These are phyloP conservation scores for Ochromonadaceae sp. DNA, from an alignment of 352 stramenopile genomes.

Conservation along the genomic window DNA sequence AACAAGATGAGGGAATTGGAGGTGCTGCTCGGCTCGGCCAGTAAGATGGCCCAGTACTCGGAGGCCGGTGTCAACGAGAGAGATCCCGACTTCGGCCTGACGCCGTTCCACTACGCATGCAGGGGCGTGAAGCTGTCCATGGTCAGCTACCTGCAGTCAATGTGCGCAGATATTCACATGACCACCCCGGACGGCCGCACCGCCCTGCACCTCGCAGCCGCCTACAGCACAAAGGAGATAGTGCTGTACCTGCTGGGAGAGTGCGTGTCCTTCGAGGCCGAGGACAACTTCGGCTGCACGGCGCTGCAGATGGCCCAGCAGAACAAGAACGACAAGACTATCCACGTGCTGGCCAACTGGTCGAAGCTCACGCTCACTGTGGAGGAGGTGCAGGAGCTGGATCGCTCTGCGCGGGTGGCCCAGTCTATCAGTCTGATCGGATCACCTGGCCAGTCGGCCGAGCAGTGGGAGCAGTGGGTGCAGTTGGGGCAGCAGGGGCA, in stretches of 20 bases:
- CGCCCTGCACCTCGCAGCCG: conserved; percentile 5
- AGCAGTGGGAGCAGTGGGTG: too few relatives aligned
- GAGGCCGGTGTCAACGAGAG: not conserved
- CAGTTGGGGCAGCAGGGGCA: too few relatives aligned
- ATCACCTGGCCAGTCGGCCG: too few relatives aligned
- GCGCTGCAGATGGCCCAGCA: conserved; percentile 7
- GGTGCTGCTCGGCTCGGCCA: too few relatives aligned
- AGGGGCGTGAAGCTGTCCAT: not conserved
- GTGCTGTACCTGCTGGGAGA: not conserved
- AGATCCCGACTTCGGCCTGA: conserved; percentile 12
- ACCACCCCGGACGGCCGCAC: not conserved
- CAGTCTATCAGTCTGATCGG: too few relatives aligned
- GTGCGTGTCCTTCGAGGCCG: not conserved
- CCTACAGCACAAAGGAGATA: conserved; percentile 3
- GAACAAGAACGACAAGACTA: not conserved
- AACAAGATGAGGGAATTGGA: not conserved
- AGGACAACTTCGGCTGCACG: not conserved
- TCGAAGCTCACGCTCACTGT: not conserved
- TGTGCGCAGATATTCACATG: not conserved
- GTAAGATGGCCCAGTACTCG: too few relatives aligned
- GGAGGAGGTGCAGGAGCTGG: too few relatives aligned
- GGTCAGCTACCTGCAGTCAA: not conserved
- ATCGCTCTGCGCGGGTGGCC: too few relatives aligned
- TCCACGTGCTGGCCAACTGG: not conserved
- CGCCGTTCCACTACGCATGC: conserved; percentile 13